These are phyloP conservation scores for Ramularia collo-cygni DNA, from an alignment of 2,329 filamentous ascomycete species.

Conservation along the genomic window DNA sequence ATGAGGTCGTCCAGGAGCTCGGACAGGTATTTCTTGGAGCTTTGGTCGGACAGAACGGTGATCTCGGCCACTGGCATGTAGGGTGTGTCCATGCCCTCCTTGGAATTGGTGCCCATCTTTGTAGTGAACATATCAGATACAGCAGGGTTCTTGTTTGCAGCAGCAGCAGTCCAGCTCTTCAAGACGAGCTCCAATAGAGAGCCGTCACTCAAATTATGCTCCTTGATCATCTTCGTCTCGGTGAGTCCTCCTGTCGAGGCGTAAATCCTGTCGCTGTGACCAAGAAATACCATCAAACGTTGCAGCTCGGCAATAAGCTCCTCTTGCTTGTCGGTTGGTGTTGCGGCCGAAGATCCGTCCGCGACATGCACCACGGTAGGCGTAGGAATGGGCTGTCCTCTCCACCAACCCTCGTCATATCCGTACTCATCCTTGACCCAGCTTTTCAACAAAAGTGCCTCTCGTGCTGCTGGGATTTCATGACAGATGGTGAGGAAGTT, in stretches of 20 bases:
- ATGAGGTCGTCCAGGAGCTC: slow-evolving; percentile 26
- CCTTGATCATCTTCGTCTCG: slow-evolving; percentile 20
- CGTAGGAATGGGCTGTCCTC: slow-evolving; percentile 46
- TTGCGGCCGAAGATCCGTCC: slow-evolving; percentile 19
- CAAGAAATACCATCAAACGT: slow-evolving; percentile 55
- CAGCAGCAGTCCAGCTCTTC: slow-evolving; percentile 19
- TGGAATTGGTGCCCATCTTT: slow-evolving; percentile 18
- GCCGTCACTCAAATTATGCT: slow-evolving; percentile 6
- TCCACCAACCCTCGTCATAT: slow-evolving; percentile 55
- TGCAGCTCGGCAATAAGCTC: slow-evolving; percentile 52
- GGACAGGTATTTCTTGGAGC: slow-evolving; percentile 14
- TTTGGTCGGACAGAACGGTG: slow-evolving; percentile 8
- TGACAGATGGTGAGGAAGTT: slow-evolving; percentile 56
- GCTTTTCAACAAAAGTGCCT: slow-evolving; percentile 48
- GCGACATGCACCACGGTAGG: slow-evolving; percentile 44
- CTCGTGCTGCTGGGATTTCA: slow-evolving; percentile 52
- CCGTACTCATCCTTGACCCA: slow-evolving; percentile 46
- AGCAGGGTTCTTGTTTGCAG: slow-evolving; percentile 9
- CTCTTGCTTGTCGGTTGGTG: slow-evolving; percentile 32
- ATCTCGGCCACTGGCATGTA: slow-evolving; percentile 17
- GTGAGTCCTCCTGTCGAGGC: slow-evolving; percentile 48
- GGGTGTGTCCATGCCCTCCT: slow-evolving; percentile 17
- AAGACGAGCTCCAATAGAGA: slow-evolving; percentile 20
- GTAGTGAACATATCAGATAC: slow-evolving; percentile 23
- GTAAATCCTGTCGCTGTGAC: slow-evolving; percentile 51